A percentile compares a stretch with the other conserved stretches of the same genome.
Conservation (phyloP, 768 basidiomycete species). For the Tulasnella sp. region DNA sequence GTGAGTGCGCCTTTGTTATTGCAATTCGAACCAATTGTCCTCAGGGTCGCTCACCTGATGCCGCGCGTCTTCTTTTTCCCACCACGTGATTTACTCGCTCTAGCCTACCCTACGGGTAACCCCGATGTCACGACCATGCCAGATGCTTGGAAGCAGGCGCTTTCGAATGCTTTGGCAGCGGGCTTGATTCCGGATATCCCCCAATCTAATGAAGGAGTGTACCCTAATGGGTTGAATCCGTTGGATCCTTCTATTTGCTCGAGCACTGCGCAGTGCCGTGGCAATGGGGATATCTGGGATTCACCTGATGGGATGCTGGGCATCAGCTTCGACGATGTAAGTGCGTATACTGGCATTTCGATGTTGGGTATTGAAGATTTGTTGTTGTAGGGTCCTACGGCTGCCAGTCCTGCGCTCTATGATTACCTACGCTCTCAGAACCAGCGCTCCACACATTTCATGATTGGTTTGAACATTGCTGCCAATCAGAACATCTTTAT, state of each 20-base stretch:
- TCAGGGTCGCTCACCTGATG: neutral
- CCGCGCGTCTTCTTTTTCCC: neutral
- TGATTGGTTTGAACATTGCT: slow-evolving; percentile 74
- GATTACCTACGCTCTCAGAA: slow-evolving; percentile 55
- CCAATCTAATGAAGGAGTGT: slow-evolving; percentile 31
- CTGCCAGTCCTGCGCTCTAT: slow-evolving; percentile 37
- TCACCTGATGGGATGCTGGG: slow-evolving; percentile 57
- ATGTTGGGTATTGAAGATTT: neutral
- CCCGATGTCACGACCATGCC: slow-evolving; percentile 47
- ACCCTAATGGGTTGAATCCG: slow-evolving; percentile 24
- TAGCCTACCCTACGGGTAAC: neutral
- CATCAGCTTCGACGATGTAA: slow-evolving; percentile 7
- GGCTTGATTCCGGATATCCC: slow-evolving; percentile 61
- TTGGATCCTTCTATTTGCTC: slow-evolving; percentile 53
- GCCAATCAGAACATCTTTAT: slow-evolving; percentile 43
- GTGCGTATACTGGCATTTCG: neutral
- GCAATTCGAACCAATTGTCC: neutral
- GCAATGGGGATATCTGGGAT: slow-evolving; percentile 56
- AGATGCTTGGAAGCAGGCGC: slow-evolving; percentile 55
- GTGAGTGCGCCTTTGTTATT: neutral
- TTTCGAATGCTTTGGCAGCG: slow-evolving; percentile 49
- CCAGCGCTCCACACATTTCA: slow-evolving; percentile 70
- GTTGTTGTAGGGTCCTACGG: slow-evolving; percentile 41
- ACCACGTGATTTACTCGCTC: neutral
- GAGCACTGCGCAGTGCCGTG: slow-evolving; percentile 53